Evolutionary conservation across 2,329 filamentous ascomycete genomes (phyloP).

Genomic region (Zopfia rhizophila): DNA sequence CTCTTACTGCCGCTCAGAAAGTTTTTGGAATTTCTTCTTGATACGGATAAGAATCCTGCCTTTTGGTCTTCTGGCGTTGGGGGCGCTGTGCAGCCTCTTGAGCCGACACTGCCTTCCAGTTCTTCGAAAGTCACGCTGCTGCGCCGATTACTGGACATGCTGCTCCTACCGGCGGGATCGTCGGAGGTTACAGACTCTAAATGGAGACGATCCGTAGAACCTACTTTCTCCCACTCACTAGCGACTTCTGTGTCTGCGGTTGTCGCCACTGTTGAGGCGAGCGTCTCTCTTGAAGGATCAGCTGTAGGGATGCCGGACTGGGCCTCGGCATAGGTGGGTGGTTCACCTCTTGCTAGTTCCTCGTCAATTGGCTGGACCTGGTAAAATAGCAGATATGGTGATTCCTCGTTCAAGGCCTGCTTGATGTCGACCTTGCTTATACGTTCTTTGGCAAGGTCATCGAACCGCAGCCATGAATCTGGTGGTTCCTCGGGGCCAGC

Average conservation of each 20-base stretch:
- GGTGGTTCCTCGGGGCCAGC: constrained; percentile 54
- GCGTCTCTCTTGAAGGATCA: constrained; percentile 42
- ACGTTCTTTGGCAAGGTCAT: constrained; percentile 80
- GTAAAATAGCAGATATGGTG: constrained; percentile 94
- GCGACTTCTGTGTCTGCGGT: constrained; percentile 31
- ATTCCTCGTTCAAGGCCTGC: constrained; percentile 81
- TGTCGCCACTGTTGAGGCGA: constrained; percentile 24
- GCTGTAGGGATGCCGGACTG: constrained; percentile 28
- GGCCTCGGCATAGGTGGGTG: constrained; percentile 55
- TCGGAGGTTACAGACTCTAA: constrained; percentile 28
- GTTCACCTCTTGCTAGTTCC: constrained; percentile 58
- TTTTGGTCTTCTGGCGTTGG: constrained; percentile 58
- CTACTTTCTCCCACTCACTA: constrained; percentile 38
- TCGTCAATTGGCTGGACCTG: constrained; percentile 90
- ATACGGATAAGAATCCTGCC: constrained; percentile 41
- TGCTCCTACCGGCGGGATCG: constrained; percentile 43
- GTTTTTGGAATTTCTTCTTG: constrained; percentile 40
- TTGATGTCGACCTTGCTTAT: constrained; percentile 83
- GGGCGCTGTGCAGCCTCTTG: constrained; percentile 46
- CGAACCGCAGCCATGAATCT: constrained; percentile 82
- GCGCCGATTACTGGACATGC: constrained; percentile 51
- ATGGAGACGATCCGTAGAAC: constrained; percentile 19
- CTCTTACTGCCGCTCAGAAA: constrained; percentile 50
- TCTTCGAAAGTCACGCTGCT: constrained; percentile 55
- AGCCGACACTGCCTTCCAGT: constrained; percentile 39